Percentiles rank a stretch among this genome's conserved stretches.
phyloP scores from a whole-genome alignment of 805 yeast species.

The Ogataea zsoltii region DNA sequence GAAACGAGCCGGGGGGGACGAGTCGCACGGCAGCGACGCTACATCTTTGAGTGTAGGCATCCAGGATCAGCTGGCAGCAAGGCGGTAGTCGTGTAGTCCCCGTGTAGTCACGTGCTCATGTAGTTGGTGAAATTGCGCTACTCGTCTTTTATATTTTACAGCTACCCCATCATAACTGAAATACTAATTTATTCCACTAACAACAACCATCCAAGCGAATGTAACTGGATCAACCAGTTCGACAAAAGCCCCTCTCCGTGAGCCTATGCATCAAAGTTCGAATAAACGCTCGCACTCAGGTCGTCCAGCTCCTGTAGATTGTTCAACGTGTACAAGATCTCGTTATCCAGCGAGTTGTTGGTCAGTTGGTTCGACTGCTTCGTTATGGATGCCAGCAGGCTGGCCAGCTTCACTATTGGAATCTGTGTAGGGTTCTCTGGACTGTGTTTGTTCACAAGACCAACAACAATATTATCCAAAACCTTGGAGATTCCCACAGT shows the following conservation, averaged over 20 bases:
- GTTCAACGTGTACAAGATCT: constrained; percentile 41
- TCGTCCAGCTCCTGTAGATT: constrained; percentile 71
- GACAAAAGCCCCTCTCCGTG: not conserved
- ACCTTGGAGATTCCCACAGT: constrained; percentile 47
- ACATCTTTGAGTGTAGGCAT: too few species aligned
- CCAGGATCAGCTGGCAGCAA: too few species aligned
- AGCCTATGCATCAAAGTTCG: constrained; percentile 56
- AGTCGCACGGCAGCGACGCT: too few species aligned
- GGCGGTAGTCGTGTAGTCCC: too few species aligned
- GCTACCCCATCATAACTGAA: too few species aligned
- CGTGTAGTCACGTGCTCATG: too few species aligned
- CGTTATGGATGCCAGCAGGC: constrained; percentile 65
- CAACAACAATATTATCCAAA: constrained; percentile 42
- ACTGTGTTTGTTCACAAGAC: constrained; percentile 15
- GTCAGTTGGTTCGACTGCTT: constrained; percentile 52
- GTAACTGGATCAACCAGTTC: not conserved
- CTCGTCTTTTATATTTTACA: too few species aligned
- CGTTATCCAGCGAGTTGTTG: constrained; percentile 33
- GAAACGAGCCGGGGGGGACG: too few species aligned
- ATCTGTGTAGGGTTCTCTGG: constrained; percentile 13
- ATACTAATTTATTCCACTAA: not conserved
- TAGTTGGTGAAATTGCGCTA: too few species aligned
- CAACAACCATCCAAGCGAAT: not conserved
- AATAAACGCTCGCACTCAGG: constrained; percentile 85
- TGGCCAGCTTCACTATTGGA: constrained; percentile 56